phyloP scores from a whole-genome alignment of 441 rosid species.

The Aleurites moluccanus region DNA sequence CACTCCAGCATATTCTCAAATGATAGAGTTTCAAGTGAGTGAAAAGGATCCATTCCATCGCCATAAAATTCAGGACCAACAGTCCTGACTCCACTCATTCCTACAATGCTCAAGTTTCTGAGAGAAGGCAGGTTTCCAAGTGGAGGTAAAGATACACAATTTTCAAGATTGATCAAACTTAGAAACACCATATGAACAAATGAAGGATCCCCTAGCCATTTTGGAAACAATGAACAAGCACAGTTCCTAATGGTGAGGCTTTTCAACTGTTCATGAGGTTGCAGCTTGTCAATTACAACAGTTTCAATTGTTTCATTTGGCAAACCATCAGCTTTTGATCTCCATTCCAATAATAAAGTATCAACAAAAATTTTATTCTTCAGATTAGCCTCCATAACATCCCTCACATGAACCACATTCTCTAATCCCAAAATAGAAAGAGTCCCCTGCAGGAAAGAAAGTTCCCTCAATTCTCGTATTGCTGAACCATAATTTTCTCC shows the following conservation, averaged over 20 bases:
- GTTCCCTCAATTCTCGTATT: neutral
- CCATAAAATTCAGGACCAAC: slow-evolving; percentile 24
- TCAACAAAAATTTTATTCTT: slow-evolving; percentile 20
- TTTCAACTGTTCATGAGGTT: slow-evolving; percentile 28
- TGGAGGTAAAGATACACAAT: slow-evolving; percentile 25
- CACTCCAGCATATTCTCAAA: slow-evolving; percentile 11
- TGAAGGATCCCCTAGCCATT: slow-evolving; percentile 28
- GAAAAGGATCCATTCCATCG: slow-evolving; percentile 3
- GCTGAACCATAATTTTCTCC: neutral
- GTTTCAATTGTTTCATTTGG: slow-evolving; percentile 5
- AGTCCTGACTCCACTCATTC: slow-evolving; percentile 24
- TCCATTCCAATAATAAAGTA: slow-evolving; percentile 22
- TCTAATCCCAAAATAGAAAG: neutral
- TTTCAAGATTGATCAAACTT: neutral
- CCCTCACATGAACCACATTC: slow-evolving; percentile 10
- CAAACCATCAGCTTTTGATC: slow-evolving; percentile 10
- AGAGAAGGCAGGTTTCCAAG: slow-evolving; percentile 31
- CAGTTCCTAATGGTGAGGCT: slow-evolving; percentile 13
- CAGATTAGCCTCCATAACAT: slow-evolving; percentile 20
- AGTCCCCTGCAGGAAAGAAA: neutral
- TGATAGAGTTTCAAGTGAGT: slow-evolving; percentile 3
- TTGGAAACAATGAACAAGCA: slow-evolving; percentile 20
- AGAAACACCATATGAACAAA: slow-evolving; percentile 12
- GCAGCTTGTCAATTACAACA: slow-evolving; percentile 24
- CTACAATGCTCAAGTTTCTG: slow-evolving; percentile 19